A percentile compares a stretch with the other conserved stretches of the same genome.
Conservation (phyloP, 805 yeast genomes). For the Wickerhamiella musiphila region DNA sequence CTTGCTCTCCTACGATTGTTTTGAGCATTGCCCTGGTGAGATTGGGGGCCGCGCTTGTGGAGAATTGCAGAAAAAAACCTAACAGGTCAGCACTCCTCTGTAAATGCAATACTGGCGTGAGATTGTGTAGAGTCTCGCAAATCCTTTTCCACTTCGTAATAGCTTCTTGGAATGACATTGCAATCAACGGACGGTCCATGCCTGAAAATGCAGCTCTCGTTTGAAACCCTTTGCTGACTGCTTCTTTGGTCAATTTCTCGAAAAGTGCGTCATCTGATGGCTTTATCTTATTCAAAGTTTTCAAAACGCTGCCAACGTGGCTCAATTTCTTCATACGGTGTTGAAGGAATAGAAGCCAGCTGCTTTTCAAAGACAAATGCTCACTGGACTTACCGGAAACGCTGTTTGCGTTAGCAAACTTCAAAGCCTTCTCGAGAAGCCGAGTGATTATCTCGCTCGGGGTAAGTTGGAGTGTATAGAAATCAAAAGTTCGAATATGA, state of each 20-base stretch:
- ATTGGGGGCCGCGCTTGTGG: slow-evolving; percentile 16
- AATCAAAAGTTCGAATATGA: slow-evolving; percentile 34
- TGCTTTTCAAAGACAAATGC: slow-evolving; percentile 10
- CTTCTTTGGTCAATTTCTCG: slow-evolving; percentile 2
- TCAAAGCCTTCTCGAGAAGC: slow-evolving; percentile 20
- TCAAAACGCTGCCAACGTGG: slow-evolving; percentile 7
- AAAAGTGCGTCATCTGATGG: not conserved
- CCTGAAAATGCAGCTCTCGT: slow-evolving; percentile 14
- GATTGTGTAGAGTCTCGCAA: slow-evolving; percentile 9
- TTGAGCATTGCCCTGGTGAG: slow-evolving; percentile 17
- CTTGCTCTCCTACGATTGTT: slow-evolving; percentile 6
- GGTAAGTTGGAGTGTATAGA: slow-evolving; percentile 23
- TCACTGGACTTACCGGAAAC: slow-evolving; percentile 29
- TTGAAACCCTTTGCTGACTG: slow-evolving; percentile 14
- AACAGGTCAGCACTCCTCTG: slow-evolving; percentile 18
- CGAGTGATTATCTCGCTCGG: slow-evolving; percentile 11
- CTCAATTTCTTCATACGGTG: slow-evolving; percentile 8
- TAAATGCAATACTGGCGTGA: slow-evolving; percentile 8
- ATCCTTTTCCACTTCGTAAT: slow-evolving; percentile 8
- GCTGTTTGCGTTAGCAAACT: slow-evolving; percentile 28
- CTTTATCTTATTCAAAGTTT: not conserved
- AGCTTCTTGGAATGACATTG: slow-evolving; percentile 11
- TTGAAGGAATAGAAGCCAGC: slow-evolving; percentile 15
- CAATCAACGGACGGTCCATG: slow-evolving; percentile 14
- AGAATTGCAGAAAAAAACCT: slow-evolving; percentile 18